phyloP scores from a whole-genome alignment of 2,329 filamentous ascomycete genomes.

The Fusarium lateritium region DNA sequence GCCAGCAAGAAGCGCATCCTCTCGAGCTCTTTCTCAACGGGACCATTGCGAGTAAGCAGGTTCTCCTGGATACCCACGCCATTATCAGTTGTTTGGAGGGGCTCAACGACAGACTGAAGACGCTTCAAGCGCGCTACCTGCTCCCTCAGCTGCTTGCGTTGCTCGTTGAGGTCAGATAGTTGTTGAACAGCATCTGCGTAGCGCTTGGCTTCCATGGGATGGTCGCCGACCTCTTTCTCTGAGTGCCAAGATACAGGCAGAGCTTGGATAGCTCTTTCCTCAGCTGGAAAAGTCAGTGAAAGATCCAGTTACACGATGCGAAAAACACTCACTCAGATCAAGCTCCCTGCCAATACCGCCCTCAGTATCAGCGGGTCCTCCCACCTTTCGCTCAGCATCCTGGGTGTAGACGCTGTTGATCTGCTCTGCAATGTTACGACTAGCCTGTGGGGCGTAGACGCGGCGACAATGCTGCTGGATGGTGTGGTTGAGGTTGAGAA shows the following conservation, averaged over 20 bases:
- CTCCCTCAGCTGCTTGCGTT: conserved; percentile 53
- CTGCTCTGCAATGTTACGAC: conserved; percentile 80
- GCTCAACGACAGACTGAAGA: conserved; percentile 66
- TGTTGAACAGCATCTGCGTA: conserved; percentile 66
- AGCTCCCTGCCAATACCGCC: conserved; percentile 57
- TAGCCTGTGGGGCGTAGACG: conserved; percentile 78
- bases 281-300: conserved; percentile 51
- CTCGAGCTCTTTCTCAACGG: conserved; percentile 76
- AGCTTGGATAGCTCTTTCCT: conserved; percentile 59
- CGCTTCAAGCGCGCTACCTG: conserved; percentile 63
- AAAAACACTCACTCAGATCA: conserved; percentile 60
- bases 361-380: conserved; percentile 55
- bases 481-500: conserved; percentile 72
- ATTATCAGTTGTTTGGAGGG: conserved; percentile 51
- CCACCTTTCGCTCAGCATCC: conserved; percentile 58
- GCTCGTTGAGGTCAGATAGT: conserved; percentile 64
- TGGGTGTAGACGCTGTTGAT: conserved; percentile 75
- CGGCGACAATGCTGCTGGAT: conserved; percentile 76
- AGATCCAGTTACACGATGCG: background rate
- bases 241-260: conserved; percentile 65
- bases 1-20: conserved; percentile 75
- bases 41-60: conserved; percentile 74
- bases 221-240: conserved; percentile 53
- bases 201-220: conserved; percentile 64
- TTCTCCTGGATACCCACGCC: conserved; percentile 72